Evolutionary conservation across 2,329 filamentous ascomycete species (phyloP), one percentile per base, ranked within the genome.

Genomic region (Scytalidium lignicola): DNA sequence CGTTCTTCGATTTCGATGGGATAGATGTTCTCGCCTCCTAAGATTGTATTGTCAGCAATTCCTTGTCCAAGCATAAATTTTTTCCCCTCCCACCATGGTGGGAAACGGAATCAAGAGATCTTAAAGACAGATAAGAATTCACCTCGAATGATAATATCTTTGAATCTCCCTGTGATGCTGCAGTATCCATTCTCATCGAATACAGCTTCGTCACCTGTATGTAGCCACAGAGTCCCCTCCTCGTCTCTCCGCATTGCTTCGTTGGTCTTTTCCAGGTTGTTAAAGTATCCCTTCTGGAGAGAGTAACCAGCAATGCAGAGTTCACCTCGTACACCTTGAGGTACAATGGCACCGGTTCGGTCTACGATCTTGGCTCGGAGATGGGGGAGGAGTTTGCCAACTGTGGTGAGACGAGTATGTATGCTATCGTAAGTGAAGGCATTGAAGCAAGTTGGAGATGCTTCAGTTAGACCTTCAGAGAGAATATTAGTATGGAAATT

Each of bases 361-460:
- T 82, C 72, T 3, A 88, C 79, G 1, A 88, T 70, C 70, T 93
- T 95, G 45, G 88, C 87, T 37, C 79, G 76, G 2, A 82, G 79
- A 60, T 92, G 86, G 3, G 88, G 88, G 71, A 92, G 80, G 42
- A 91, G 70, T 15, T 82, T 86, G 2, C 88, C 88, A 0, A 91
- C 88, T 0, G 86, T 90, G 2, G 78, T 81, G 21, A 91, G 71
- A 32, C 86, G 76, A 37, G 74, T 75, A 54, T 82, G 72, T 44
- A 90, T 78, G 1, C 80, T 77, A 64, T 91, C 88, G 51, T 85
- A 80, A 0, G 84, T 87, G 60, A 86, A 85, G 10, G 88, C 85
- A 58, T 90, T 91, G 73, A 91, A 91, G 67, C 86, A 88, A 0
- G 86, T 90, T 0, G 88, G 88, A 2, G 81, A 86, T 1, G 88